Evolutionary conservation across 805 yeast species (phyloP), one percentile per base, ranked within the genome.

Genomic region (Candida arabinofermentans): DNA sequence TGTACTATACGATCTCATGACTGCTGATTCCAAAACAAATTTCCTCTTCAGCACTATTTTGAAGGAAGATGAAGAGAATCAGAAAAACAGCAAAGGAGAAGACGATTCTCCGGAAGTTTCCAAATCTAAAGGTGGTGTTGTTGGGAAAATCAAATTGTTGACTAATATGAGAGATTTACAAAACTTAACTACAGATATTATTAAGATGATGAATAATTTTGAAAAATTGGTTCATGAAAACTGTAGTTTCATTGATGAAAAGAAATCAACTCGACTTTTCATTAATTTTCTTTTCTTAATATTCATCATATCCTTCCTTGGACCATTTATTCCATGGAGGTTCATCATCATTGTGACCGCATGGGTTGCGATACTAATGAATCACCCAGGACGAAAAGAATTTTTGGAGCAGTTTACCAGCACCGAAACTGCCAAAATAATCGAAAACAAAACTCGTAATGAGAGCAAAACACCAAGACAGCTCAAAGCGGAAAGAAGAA

Each of bases 141-240:
- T 41, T n/a, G 34, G 43, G 19, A 50, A 72, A 47, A 58, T 71
- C 48, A 64, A 69, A n/a, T 54, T 76, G 24, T 49, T 76, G 45
- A 70, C 80, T 44, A 86, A 83, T 50, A 71, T 86, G 80, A 71
- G 86, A 43, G 91, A 86, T 54, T 66, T 86, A 22, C 95, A 87
- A 58, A 77, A 79, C 46, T 61, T 79, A 27, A 75, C 86, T 14
- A 67, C 82, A 0, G 75, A 74, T 40, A 43, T 82, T 7, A 68
- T 86, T 21, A 62, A 67, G 13, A 55, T 70, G 0, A 63, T 77
- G 39, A 80, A 81, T 17, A 60, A 65, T 14, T 59, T 75, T 7
- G 88, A 85, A 43, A 64, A 64, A 27, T 71, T 79, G 41, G 66
- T 80, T 51, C 73, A 69, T 51, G 83, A 81, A 10, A 71, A 82